Percentiles rank a stretch among this genome's conserved stretches.
Evolutionary conservation across 2,329 filamentous ascomycete species (phyloP).

Genomic region (Xylariaceae sp.): DNA sequence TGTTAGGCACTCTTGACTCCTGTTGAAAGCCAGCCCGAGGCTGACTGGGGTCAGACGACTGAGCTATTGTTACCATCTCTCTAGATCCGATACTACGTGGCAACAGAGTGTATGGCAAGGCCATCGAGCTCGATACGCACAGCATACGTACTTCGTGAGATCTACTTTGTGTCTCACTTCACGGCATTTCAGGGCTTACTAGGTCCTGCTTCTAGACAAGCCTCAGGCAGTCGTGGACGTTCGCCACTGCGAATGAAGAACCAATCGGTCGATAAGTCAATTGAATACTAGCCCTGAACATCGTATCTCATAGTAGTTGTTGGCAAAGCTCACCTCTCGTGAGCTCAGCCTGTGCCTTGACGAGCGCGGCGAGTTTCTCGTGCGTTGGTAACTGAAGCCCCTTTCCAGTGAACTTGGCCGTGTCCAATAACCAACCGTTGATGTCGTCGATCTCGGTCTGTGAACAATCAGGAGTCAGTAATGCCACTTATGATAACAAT

Average conservation of each 20-base stretch:
- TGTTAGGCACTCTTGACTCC: no score
- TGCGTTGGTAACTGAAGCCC: slow-evolving; percentile 37
- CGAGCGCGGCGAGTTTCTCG: slow-evolving; percentile 39
- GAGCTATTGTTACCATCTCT: no score
- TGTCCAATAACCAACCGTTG: slow-evolving; percentile 54
- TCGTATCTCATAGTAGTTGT: slow-evolving; percentile 1
- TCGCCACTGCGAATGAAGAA: no score
- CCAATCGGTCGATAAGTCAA: no score
- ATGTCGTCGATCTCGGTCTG: slow-evolving; percentile 33
- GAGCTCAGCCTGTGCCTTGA: slow-evolving; percentile 36
- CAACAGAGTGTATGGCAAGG: no score
- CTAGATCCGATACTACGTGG: no score
- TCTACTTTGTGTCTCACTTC: background rate
- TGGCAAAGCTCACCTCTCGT: slow-evolving; percentile 32
- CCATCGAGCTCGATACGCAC: no score
- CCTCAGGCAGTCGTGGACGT: no score
- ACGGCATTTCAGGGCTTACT: background rate
- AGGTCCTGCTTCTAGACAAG: no score
- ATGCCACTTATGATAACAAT: background rate
- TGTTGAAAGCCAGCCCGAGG: no score
- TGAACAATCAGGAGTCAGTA: background rate
- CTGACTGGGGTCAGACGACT: no score
- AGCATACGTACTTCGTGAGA: no score
- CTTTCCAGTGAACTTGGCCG: slow-evolving; percentile 36
- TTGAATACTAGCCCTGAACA: background rate